Base-by-base conservation (phyloP, 192 early-diverging fungal genomes). In the Phycomyces blakesleeanus region DNA sequence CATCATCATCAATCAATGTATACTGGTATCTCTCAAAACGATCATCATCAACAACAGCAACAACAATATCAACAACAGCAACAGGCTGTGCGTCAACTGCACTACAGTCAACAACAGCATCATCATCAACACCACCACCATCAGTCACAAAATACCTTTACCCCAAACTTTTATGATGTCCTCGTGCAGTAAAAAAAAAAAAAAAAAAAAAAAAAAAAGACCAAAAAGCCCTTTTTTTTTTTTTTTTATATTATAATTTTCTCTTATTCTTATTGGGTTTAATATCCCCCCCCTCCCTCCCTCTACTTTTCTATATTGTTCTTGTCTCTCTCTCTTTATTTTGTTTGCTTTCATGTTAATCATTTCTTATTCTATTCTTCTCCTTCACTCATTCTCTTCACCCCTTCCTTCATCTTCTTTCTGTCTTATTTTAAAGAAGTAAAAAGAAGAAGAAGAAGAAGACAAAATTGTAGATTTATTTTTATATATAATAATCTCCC, bases 131-230 rank as follows among this genome's bases (percentile, higher is more conserved):
- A 61, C 47, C 22, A 41, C 47, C 47, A 61, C 34, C 59, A 61
- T 60, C 26, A 16, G 22, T 16, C 41, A 25, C 42, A 14, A 4
- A 20, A 53, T 22, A 53, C 18, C 51, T 44, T 20, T 38, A 51
- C 59, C 29, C 44, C 47, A 27, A 20, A 44, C 34, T 61, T 52
- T 25, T 38, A 62, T 62, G 51, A 63, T 54, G 51, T 54, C 10
- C 61, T 63, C 24, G 61, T 54, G 51, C 61, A 63, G 51, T 63
- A 63, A 54, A 34, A 34, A 7, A 34, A 5, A 34, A 5, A 34
- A 5, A 34, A 34, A 5, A 34, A 34, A n/a, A n/a, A n/a, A n/a
- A n/a, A n/a, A n/a, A n/a, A n/a, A n/a, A n/a, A n/a, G n/a, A n/a
- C n/a, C n/a, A n/a, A n/a, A n/a, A n/a, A n/a, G n/a, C n/a, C n/a